Conservation (phyloP, 768 basidiomycete genomes). For the Tephrocybe sp. region DNA sequence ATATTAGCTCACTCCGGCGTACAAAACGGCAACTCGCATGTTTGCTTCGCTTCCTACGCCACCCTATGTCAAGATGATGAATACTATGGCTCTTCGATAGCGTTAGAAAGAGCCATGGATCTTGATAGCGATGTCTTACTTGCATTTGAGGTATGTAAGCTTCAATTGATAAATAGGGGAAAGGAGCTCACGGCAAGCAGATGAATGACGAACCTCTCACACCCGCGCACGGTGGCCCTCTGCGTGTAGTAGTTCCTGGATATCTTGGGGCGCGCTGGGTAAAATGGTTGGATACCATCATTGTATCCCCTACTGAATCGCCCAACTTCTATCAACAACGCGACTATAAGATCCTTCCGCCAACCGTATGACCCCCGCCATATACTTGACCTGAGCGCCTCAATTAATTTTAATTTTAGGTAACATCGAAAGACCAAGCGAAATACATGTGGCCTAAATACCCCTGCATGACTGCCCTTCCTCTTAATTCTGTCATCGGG, state of each 20-base stretch:
- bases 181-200: slow-evolving; percentile 24
- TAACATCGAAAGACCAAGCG: slow-evolving; percentile 45
- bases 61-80: slow-evolving; percentile 59
- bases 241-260: slow-evolving; percentile 69
- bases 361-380: slow-evolving; percentile 31
- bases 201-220: slow-evolving; percentile 63
- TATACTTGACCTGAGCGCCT: slow-evolving; percentile 5
- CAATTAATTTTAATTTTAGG: slow-evolving; percentile 23
- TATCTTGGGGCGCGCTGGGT: slow-evolving; percentile 71
- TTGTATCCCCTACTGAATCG: slow-evolving; percentile 52
- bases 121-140: slow-evolving; percentile 51
- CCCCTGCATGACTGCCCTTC: slow-evolving; percentile 55
- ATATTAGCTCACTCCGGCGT: slow-evolving; percentile 47
- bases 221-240: slow-evolving; percentile 61
- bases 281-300: slow-evolving; percentile 69
- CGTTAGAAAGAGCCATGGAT: slow-evolving; percentile 47
- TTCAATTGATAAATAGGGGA: neutral
- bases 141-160: slow-evolving; percentile 50
- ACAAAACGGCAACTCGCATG: slow-evolving; percentile 36
- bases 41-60: slow-evolving; percentile 58
- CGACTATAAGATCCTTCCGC: slow-evolving; percentile 66
- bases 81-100: slow-evolving; percentile 64
- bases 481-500: slow-evolving; percentile 62
- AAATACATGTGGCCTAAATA: slow-evolving; percentile 47
- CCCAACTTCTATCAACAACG: slow-evolving; percentile 70